Evolutionary conservation across 306 rosid species (phyloP).

Genomic region (Glycine latifolia): DNA sequence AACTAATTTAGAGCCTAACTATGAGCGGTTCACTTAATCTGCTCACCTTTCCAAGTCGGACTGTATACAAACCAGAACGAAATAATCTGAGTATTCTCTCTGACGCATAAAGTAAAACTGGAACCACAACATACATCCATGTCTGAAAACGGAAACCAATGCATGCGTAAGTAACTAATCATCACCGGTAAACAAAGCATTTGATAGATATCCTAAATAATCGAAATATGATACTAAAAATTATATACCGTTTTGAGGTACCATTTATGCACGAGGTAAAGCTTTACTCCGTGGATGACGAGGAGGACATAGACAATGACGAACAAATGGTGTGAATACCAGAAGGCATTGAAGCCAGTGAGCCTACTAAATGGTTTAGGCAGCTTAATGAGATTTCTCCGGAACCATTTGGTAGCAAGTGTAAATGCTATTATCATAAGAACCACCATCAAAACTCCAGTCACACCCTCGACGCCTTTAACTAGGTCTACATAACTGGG

Average conservation of each 20-base stretch:
- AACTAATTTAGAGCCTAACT: conserved; percentile 6
- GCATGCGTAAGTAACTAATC: conserved; percentile 28
- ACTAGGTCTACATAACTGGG: conserved; percentile 69
- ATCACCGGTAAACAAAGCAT: background rate
- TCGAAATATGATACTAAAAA: conserved; percentile 14
- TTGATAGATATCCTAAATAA: conserved; percentile 24
- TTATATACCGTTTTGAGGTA: conserved; percentile 78
- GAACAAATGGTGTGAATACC: conserved; percentile 99
- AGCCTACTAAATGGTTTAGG: conserved; percentile 92
- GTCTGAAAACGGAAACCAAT: conserved; percentile 67
- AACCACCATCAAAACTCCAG: conserved; percentile 88
- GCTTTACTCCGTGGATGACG: conserved; percentile 74
- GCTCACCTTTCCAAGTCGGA: conserved; percentile 86
- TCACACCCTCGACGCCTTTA: conserved; percentile 80
- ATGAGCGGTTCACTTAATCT: conserved; percentile 26
- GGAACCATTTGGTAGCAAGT: conserved; percentile 92
- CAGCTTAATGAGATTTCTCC: conserved; percentile 83
- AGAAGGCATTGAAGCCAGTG: conserved; percentile 96
- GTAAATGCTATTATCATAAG: conserved; percentile 86
- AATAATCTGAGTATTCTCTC: conserved; percentile 90
- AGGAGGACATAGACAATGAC: conserved; percentile 89
- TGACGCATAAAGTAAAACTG: conserved; percentile 88
- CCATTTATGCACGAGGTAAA: conserved; percentile 80
- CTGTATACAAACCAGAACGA: conserved; percentile 86
- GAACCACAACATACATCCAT: conserved; percentile 94